Conservation (phyloP, 2,329 filamentous ascomycete genomes). For the Rugonectria rugulosa region DNA sequence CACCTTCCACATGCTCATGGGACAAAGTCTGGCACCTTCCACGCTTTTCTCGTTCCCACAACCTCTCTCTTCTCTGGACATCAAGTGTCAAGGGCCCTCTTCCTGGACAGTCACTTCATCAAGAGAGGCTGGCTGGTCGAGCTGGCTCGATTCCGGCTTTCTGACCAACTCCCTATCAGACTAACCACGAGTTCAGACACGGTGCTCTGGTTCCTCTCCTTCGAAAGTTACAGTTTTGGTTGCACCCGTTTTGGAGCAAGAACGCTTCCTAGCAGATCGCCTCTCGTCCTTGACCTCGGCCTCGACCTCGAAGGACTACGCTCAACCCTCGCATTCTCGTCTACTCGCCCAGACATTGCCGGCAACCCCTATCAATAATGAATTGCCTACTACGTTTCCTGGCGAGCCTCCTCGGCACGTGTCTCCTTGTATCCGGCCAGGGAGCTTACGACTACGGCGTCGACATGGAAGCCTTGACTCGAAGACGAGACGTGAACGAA, state of each 20-base stretch:
- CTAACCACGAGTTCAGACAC: background rate
- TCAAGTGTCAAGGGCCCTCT: no score
- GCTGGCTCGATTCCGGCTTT: slow-evolving; percentile 4
- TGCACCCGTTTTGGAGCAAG: slow-evolving; percentile 2
- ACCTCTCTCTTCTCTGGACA: background rate
- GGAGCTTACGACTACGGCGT: slow-evolving; percentile 60
- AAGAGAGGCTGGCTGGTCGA: background rate
- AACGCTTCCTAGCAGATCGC: background rate
- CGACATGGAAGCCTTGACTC: slow-evolving; percentile 49
- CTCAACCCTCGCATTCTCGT: background rate
- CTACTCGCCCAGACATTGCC: background rate
- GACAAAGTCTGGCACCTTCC: background rate
- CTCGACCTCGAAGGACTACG: background rate
- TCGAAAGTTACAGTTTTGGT: background rate
- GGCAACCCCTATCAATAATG: slow-evolving; percentile 18
- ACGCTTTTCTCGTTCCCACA: background rate
- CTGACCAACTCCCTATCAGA: background rate
- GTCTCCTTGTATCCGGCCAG: slow-evolving; percentile 27
- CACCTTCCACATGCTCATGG: background rate
- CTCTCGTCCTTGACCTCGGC: background rate
- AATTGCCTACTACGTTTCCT: slow-evolving; percentile 16
- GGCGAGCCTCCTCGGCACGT: slow-evolving; percentile 16
- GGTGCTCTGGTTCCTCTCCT: background rate
- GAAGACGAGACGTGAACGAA: slow-evolving; percentile 45
- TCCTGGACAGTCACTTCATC: background rate